Percentiles rank a stretch among this genome's conserved stretches.
phyloP scores from a whole-genome alignment of 202 grass and related monocot species.

The Carex arenaria region DNA sequence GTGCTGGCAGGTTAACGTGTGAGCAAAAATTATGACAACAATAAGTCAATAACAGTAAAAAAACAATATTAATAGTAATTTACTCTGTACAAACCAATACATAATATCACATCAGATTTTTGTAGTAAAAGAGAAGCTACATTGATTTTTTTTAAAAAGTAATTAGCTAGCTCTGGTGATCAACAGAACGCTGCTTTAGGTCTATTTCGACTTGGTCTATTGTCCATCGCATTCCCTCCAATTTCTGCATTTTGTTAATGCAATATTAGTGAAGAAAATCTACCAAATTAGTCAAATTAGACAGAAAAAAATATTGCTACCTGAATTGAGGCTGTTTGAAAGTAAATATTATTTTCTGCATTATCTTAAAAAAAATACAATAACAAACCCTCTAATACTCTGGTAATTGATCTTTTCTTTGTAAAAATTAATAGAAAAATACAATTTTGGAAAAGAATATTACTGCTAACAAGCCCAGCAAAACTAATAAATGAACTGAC shows the following conservation, averaged over 20 bases:
- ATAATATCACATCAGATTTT: not conserved
- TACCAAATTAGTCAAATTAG: not conserved
- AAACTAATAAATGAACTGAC: conserved; percentile 26
- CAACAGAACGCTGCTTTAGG: conserved; percentile 42
- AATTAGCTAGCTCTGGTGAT: conserved; percentile 19
- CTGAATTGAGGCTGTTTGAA: not conserved
- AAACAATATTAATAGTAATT: not conserved
- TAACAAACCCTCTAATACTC: not conserved
- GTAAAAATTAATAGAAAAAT: not conserved
- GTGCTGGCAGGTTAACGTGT: too few species aligned
- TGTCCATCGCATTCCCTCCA: conserved; percentile 98
- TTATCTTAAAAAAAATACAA: not conserved
- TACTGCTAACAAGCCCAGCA: not conserved
- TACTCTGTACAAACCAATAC: conserved; percentile 12
- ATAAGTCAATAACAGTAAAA: not conserved
- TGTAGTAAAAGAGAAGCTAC: not conserved
- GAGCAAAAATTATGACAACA: not conserved
- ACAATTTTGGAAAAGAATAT: not conserved
- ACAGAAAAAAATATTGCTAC: not conserved
- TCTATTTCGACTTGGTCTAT: conserved; percentile 99
- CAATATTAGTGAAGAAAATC: conserved; percentile 12
- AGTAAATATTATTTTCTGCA: not conserved
- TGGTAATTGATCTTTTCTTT: not conserved
- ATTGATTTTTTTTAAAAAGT: not conserved
- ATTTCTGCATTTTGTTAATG: conserved; percentile 51